These are phyloP conservation scores for Exobasidium cylindrosporum DNA, from an alignment of 1,284 basidiomycete genomes.

Conservation along the genomic window DNA sequence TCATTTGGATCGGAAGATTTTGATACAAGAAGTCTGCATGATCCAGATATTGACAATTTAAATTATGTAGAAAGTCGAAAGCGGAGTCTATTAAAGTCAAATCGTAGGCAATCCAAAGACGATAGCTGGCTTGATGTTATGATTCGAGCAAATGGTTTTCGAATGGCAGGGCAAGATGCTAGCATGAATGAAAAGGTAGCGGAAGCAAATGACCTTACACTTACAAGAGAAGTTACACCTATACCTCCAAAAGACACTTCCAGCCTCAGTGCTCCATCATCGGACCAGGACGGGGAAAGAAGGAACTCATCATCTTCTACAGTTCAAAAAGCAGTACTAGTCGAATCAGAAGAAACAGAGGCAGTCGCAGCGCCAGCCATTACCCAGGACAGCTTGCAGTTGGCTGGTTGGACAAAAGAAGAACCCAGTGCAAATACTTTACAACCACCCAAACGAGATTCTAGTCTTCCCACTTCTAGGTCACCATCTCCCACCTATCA, in stretches of 20 bases:
- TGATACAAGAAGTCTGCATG: constrained; percentile 35
- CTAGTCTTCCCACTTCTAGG: background rate
- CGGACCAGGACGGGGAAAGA: background rate
- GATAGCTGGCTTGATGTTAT: constrained; percentile 45
- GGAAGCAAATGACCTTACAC: background rate
- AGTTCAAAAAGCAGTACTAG: background rate
- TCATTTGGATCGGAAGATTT: constrained; percentile 40
- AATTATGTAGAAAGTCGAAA: background rate
- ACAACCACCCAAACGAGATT: background rate
- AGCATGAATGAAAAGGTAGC: background rate
- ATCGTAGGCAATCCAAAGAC: constrained; percentile 19
- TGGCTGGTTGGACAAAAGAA: background rate
- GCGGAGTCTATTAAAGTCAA: constrained; percentile 3
- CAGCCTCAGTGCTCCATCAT: background rate
- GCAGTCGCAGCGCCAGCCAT: background rate
- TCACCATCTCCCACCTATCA: too few relatives aligned
- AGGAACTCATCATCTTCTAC: background rate
- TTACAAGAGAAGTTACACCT: background rate
- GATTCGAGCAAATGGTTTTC: constrained; percentile 23
- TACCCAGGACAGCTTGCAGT: background rate
- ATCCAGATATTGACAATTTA: constrained; percentile 17
- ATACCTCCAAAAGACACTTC: background rate
- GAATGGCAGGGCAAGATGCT: constrained; percentile 35
- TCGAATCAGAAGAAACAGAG: background rate
- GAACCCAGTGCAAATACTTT: background rate